Conservation (phyloP, 371 early-diverging fungal genomes). For the Lichtheimia ornata region DNA sequence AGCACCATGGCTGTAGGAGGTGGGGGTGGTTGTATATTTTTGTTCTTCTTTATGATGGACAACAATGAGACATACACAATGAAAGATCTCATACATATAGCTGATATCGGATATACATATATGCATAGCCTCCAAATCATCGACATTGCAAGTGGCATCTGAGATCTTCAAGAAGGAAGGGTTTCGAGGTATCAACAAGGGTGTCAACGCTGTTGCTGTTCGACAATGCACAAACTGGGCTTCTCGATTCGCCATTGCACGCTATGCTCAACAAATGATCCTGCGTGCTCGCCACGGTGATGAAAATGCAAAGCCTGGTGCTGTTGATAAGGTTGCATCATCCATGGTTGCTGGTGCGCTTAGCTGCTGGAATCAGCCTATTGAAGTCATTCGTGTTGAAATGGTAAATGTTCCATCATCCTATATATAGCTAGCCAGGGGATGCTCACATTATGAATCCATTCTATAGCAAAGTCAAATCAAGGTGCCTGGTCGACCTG, state of each 20-base stretch:
- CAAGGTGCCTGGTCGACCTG: constrained; percentile 80
- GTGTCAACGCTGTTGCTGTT: constrained; percentile 88
- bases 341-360: constrained; percentile 89
- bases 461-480: constrained; percentile 65
- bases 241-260: constrained; percentile 88
- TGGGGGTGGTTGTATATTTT: no score
- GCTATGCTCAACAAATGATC: constrained; percentile 82
- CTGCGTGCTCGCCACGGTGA: constrained; percentile 55
- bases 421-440: neutral
- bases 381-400: constrained; percentile 96
- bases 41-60: no score
- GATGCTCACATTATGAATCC: neutral
- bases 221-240: constrained; percentile 98
- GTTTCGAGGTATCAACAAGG: constrained; percentile 94
- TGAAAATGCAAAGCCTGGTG: constrained; percentile 40
- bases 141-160: constrained; percentile 81
- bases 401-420: constrained; percentile 61
- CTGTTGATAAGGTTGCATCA: constrained; percentile 70
- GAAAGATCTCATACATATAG: neutral
- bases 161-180: constrained; percentile 93
- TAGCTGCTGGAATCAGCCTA: constrained; percentile 96
- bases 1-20: no score
- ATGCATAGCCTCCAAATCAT: constrained; percentile 55
- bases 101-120: neutral
- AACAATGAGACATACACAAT: no score